These are phyloP conservation scores for Stenocarpella maydis DNA, from an alignment of 2,329 filamentous ascomycete species.

Conservation along the genomic window DNA sequence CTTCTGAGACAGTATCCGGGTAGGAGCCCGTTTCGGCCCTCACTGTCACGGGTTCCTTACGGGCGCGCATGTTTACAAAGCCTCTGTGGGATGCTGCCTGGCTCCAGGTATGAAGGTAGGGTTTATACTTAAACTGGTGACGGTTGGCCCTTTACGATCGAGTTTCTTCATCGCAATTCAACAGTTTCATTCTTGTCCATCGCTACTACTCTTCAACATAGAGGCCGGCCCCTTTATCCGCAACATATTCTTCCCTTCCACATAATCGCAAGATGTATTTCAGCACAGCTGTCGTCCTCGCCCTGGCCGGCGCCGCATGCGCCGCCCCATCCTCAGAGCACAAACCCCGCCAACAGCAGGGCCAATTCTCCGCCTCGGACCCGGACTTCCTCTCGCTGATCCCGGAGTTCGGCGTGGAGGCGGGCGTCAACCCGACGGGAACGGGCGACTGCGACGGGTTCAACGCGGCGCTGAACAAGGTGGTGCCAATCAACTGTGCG, in stretches of 20 bases:
- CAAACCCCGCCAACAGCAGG: slow-evolving; percentile 21
- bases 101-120: neutral
- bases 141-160: neutral
- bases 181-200: slow-evolving; percentile 13
- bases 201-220: slow-evolving; percentile 2
- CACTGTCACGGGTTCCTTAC: neutral
- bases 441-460: slow-evolving; percentile 20
- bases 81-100: neutral
- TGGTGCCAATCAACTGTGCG: slow-evolving; percentile 30
- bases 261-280: neutral
- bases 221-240: slow-evolving; percentile 5
- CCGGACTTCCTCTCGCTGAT: slow-evolving; percentile 11
- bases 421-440: slow-evolving; percentile 11
- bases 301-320: slow-evolving; percentile 7
- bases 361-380: slow-evolving; percentile 14
- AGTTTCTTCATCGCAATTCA: slow-evolving; percentile 6
- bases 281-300: slow-evolving; percentile 6
- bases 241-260: neutral
- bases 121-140: slow-evolving; percentile 5
- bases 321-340: slow-evolving; percentile 8
- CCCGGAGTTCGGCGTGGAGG: slow-evolving; percentile 15
- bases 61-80: neutral
- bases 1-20: slow-evolving; percentile 4
- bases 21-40: slow-evolving; percentile 19
- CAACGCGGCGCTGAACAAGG: slow-evolving; percentile 17